Base-by-base conservation (phyloP, 805 yeast genomes). In the Wickerhamiella dianesei region DNA sequence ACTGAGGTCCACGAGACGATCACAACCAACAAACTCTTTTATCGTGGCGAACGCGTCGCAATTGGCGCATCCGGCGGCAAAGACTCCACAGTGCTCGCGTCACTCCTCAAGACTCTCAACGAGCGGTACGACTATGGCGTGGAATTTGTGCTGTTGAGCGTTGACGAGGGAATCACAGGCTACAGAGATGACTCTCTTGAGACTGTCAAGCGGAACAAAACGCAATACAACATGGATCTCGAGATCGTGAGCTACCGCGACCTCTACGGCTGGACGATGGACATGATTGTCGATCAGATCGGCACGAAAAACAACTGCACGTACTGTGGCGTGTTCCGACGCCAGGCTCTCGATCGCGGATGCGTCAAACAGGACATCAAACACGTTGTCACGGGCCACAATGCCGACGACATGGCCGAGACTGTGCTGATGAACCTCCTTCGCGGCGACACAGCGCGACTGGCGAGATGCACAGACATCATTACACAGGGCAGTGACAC, bases 11-110 rank as follows among this genome's bases (percentile, higher is more conserved):
- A 92, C 67, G 75, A 86, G 56, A 89, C 98, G 2, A 89, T 92
- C 41, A 68, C 72, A 13, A 68, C 74, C 35, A 80, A 81, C 46
- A 69, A 76, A 1, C 71, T 92, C 43, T 92, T 92, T 57, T 62
- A 76, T 20, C 70, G 67, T 0, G 97, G 97, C 14, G 98, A 92
- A 59, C 73, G 68, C 21, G 88, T 92, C 2, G 98, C 97, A 16
- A 88, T 92, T 20, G 99, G 99, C 16, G 99, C 99, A 0, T 85
- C 96, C 1, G 99, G 99, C 21, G 99, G 99, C 45, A 92, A 92
- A 58, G 99, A 92, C 62, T 85, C 96, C 3, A 92, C 99, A 0
- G 99, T 92, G 1, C 66, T 92, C 25, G 98, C 97, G 0, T 77
- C 88, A 41, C 76, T 92, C 2, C 64, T 92, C 63, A 92, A 87